Evolutionary conservation across 2,329 filamentous ascomycete species (phyloP).

Genomic region (Trematosphaeria pertusa): DNA sequence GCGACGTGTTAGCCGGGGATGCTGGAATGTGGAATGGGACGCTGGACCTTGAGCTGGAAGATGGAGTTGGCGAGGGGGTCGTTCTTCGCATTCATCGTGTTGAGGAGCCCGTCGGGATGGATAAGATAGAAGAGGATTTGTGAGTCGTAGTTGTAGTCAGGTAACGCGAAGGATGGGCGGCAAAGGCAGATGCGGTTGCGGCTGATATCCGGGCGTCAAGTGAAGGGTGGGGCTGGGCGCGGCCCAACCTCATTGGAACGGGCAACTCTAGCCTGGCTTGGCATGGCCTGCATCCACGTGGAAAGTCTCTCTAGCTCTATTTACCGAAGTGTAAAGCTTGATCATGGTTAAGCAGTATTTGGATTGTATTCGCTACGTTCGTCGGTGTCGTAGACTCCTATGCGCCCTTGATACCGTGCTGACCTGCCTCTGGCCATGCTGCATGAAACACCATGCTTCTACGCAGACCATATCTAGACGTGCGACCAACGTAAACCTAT

Average conservation of each 20-base stretch:
- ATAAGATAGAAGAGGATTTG: no score
- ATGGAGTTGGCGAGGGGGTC: slow-evolving; percentile 63
- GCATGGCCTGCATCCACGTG: background rate
- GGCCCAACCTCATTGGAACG: slow-evolving; percentile 26
- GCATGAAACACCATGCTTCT: no score
- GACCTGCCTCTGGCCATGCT: no score
- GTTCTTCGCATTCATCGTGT: slow-evolving; percentile 62
- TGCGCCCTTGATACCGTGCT: no score
- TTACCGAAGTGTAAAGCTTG: no score
- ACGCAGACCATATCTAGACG: no score
- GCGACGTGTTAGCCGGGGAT: slow-evolving; percentile 28
- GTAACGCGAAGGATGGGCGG: slow-evolving; percentile 22
- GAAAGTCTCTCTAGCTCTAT: no score
- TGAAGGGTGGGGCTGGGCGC: slow-evolving; percentile 27
- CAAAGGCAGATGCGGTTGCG: slow-evolving; percentile 30
- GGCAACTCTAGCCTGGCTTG: background rate
- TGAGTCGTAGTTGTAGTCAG: slow-evolving; percentile 15
- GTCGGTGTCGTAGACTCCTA: no score
- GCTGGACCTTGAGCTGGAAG: slow-evolving; percentile 65
- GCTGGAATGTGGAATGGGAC: slow-evolving; percentile 5
- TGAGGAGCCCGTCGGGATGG: slow-evolving; percentile 1
- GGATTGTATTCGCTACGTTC: no score
- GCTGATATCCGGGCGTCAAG: slow-evolving; percentile 33
- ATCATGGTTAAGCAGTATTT: no score
- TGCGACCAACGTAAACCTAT: no score